Conservation (phyloP, 2,329 filamentous ascomycete species). For the Exophiala sp. region DNA sequence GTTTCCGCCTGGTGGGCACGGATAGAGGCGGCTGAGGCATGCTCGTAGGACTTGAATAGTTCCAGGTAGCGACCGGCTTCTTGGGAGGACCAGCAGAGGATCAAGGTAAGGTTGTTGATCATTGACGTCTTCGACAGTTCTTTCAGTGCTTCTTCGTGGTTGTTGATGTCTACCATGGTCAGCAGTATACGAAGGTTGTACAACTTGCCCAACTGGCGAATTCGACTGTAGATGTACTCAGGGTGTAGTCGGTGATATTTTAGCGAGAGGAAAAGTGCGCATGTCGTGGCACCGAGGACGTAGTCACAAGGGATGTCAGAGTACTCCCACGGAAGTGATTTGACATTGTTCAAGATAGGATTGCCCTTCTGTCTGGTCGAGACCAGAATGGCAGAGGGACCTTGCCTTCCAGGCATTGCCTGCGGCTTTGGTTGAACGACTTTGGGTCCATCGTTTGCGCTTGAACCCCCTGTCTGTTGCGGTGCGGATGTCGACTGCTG, state of each 20-base stretch:
- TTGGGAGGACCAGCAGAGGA: constrained; percentile 90
- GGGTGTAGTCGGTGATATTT: constrained; percentile 98
- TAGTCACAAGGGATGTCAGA: constrained; percentile 96
- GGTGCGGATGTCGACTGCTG: constrained; percentile 40
- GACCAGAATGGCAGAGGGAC: constrained; percentile 78
- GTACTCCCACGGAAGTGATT: constrained; percentile 88
- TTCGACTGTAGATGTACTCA: constrained; percentile 95
- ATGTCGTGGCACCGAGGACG: constrained; percentile 79
- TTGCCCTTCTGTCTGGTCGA: constrained; percentile 94
- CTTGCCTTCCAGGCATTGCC: constrained; percentile 63
- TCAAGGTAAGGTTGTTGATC: constrained; percentile 86
- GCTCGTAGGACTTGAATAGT: constrained; percentile 90
- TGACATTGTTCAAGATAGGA: constrained; percentile 79
- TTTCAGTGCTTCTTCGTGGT: constrained; percentile 84
- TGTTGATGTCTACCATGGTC: constrained; percentile 89
- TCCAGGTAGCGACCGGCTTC: constrained; percentile 94
- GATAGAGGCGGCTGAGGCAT: constrained; percentile 77
- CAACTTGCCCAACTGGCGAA: constrained; percentile 76
- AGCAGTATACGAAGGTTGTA: constrained; percentile 84
- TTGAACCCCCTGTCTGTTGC: constrained; percentile 30
- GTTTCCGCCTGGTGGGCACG: constrained; percentile 77
- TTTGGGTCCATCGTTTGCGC: constrained; percentile 29
- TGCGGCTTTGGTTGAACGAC: constrained; percentile 87
- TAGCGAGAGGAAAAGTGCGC: constrained; percentile 85
- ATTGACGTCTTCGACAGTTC: constrained; percentile 90